A percentile compares a stretch with the other conserved stretches of the same genome.
Conservation (phyloP, 176 grass and related monocot species). For the Pontederia paniculata region DNA sequence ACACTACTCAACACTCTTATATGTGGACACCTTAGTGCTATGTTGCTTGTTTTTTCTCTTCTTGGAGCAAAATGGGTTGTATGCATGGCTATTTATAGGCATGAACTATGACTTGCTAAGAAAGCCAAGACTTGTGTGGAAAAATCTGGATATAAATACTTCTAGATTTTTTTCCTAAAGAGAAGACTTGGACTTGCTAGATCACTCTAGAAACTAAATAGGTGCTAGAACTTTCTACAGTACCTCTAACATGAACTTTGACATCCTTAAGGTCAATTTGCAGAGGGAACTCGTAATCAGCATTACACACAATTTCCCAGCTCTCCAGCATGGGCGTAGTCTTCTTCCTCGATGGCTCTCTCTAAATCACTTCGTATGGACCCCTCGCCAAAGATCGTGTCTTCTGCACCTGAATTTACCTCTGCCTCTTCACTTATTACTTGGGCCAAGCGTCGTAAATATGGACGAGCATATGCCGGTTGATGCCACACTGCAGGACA, state of each 20-base stretch:
- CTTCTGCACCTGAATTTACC: conserved; percentile 38
- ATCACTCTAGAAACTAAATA: too few relatives aligned
- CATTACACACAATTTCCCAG: conserved; percentile 70
- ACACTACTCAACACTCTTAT: too few relatives aligned
- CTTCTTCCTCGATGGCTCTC: conserved; percentile 52
- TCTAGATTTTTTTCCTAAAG: too few relatives aligned
- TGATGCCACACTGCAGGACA: conserved; percentile 27
- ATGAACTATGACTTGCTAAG: too few relatives aligned
- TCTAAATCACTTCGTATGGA: conserved; percentile 37
- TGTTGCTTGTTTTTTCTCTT: too few relatives aligned
- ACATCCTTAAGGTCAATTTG: conserved; percentile 67
- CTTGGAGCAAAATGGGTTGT: too few relatives aligned
- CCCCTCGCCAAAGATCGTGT: conserved; percentile 32
- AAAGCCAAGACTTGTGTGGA: too few relatives aligned
- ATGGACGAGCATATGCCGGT: conserved; percentile 6
- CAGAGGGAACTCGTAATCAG: conserved; percentile 68
- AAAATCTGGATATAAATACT: too few relatives aligned
- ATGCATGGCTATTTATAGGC: too few relatives aligned
- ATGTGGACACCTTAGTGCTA: too few relatives aligned
- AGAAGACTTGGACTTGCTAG: too few relatives aligned
- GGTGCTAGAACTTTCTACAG: too few relatives aligned
- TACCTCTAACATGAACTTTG: conserved; percentile 54
- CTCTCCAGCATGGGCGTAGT: conserved; percentile 59
- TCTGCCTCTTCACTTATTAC: conserved; percentile 64
- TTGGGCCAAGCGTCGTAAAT: conserved; percentile 6